These are phyloP conservation scores for Glycyrrhiza uralensis DNA, from an alignment of 306 rosid species.

Conservation along the genomic window DNA sequence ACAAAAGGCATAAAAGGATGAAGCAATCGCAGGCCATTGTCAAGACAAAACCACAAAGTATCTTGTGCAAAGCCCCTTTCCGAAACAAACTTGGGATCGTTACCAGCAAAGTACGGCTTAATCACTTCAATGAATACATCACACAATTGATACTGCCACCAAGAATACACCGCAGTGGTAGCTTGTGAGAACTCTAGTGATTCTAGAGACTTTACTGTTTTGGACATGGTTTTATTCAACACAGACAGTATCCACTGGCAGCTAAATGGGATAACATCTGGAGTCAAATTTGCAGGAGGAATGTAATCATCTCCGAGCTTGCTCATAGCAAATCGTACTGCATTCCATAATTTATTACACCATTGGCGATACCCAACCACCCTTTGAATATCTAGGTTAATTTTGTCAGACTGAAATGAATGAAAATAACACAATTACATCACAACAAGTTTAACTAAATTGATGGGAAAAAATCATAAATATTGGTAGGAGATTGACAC, in stretches of 20 bases:
- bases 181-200: conserved; percentile 76
- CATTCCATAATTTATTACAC: conserved; percentile 98
- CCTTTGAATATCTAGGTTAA: conserved; percentile 89
- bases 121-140: conserved; percentile 94
- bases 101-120: conserved; percentile 79
- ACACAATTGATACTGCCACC: conserved; percentile 98
- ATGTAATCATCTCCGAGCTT: conserved; percentile 84
- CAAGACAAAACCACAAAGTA: conserved; percentile 92
- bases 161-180: conserved; percentile 68
- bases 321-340: conserved; percentile 84
- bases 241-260: conserved; percentile 92
- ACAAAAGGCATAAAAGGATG: conserved; percentile 98
- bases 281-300: conserved; percentile 51
- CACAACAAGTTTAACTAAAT: background rate
- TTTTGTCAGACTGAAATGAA: conserved; percentile 83
- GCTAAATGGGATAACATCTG: conserved; percentile 74
- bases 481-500: conserved; percentile 34
- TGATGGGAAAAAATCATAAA: background rate
- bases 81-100: conserved; percentile 50
- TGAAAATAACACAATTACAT: background rate
- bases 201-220: conserved; percentile 57
- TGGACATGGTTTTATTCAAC: conserved; percentile 69
- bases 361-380: conserved; percentile 95
- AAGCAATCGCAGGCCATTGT: conserved; percentile 86
- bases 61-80: conserved; percentile 68